A percentile compares a stretch with the other conserved stretches of the same genome.
Conservation (phyloP, 768 basidiomycete genomes). For the Lactarius tabidus region DNA sequence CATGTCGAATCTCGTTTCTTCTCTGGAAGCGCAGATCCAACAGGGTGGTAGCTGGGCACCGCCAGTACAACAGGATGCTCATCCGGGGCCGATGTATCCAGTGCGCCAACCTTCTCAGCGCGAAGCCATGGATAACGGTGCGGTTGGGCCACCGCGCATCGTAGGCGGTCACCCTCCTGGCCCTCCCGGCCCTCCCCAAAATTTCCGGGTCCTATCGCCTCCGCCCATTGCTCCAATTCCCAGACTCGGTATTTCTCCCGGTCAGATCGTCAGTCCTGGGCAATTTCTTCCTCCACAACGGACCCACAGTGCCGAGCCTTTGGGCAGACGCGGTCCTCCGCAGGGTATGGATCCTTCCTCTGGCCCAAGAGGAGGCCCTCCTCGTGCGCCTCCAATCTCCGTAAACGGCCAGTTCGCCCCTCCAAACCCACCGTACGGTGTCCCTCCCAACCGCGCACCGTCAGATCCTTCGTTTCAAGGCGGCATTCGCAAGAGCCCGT, state of each 20-base stretch:
- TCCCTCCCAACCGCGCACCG: constrained; percentile 25
- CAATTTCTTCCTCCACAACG: constrained; percentile 26
- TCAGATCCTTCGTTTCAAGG: constrained; percentile 32
- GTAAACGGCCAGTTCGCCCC: constrained; percentile 3
- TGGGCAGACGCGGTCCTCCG: constrained; percentile 16
- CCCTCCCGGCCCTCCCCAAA: background rate
- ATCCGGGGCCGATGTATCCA: constrained; percentile 23
- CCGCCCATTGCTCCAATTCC: constrained; percentile 10
- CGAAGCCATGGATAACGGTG: constrained; percentile 7
- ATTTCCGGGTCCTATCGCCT: background rate
- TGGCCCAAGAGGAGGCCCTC: constrained; percentile 7
- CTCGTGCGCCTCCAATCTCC: constrained; percentile 3
- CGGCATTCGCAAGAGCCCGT: constrained; percentile 48
- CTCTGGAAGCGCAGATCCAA: constrained; percentile 33
- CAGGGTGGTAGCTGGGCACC: constrained; percentile 27
- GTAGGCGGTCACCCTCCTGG: background rate
- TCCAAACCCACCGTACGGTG: constrained; percentile 7
- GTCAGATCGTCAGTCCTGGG: constrained; percentile 20
- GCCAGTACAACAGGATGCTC: constrained; percentile 28
- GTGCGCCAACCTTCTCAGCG: constrained; percentile 30
- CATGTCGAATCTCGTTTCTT: constrained; percentile 28
- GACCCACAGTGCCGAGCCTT: constrained; percentile 16
- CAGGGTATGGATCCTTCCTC: constrained; percentile 6
- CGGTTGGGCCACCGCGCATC: background rate
- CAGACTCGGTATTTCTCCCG: background rate